These are phyloP conservation scores for Fraxinus excelsior DNA, from an alignment of 257 asterid species.

Conservation along the genomic window DNA sequence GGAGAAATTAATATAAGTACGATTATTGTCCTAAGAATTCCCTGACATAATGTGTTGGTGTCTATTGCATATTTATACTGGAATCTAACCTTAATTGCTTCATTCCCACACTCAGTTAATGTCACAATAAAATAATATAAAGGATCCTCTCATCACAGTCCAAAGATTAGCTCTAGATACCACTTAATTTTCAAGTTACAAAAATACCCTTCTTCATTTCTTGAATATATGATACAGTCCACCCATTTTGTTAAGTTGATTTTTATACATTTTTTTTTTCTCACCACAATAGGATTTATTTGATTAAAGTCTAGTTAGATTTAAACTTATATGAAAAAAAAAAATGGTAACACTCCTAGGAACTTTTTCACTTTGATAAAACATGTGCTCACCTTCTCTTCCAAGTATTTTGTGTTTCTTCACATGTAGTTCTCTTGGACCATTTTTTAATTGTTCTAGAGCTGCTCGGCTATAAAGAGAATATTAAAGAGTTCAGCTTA, in stretches of 20 bases:
- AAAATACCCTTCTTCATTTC: slow-evolving; percentile 16
- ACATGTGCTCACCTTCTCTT: no score
- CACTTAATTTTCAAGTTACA: slow-evolving; percentile 28
- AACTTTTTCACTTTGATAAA: no score
- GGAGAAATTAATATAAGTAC: slow-evolving; percentile 1
- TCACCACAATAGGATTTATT: no score
- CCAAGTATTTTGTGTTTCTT: background rate
- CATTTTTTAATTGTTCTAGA: no score
- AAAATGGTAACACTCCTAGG: no score
- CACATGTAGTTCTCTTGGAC: no score
- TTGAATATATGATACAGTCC: background rate
- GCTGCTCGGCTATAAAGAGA: no score
- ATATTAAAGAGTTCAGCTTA: no score
- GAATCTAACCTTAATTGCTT: slow-evolving; percentile 21
- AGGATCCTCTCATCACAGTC: slow-evolving; percentile 29
- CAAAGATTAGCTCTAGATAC: slow-evolving; percentile 33
- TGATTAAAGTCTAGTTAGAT: no score
- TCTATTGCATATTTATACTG: slow-evolving; percentile 59
- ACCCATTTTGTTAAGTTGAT: no score
- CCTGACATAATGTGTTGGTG: slow-evolving; percentile 50
- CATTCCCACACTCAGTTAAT: slow-evolving; percentile 11
- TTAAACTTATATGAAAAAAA: no score
- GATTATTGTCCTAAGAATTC: slow-evolving; percentile 39
- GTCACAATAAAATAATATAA: slow-evolving; percentile 47
- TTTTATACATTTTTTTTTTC: no score